Evolutionary conservation across 2,329 filamentous ascomycete genomes (phyloP).

Genomic region (Fusarium sp.): DNA sequence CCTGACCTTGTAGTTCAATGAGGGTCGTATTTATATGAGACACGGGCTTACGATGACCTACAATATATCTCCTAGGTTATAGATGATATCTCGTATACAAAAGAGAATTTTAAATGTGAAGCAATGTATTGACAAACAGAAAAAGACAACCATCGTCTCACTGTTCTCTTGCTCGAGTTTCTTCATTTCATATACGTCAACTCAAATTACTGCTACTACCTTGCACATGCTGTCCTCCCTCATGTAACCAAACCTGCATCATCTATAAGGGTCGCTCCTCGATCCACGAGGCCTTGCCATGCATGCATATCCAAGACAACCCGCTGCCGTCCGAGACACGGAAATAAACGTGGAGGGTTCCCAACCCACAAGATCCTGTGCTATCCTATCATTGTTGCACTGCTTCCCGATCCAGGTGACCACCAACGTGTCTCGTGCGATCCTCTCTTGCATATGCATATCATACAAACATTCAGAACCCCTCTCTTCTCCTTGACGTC

Average conservation of each 20-base stretch:
- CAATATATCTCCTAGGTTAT: neutral
- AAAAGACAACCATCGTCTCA: neutral
- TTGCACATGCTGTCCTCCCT: constrained; percentile 20
- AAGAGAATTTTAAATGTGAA: neutral
- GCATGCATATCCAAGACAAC: constrained; percentile 39
- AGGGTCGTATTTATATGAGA: constrained; percentile 14
- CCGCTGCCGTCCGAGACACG: constrained; percentile 41
- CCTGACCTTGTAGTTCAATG: constrained; percentile 21
- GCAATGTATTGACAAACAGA: neutral
- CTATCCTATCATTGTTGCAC: constrained; percentile 41
- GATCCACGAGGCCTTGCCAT: constrained; percentile 38
- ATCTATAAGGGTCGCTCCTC: constrained; percentile 35
- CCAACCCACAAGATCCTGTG: constrained; percentile 38
- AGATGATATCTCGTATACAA: neutral
- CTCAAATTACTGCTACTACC: neutral
- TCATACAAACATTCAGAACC: constrained; percentile 32
- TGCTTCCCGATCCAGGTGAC: constrained; percentile 42
- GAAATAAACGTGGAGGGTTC: constrained; percentile 43
- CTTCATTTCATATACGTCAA: neutral
- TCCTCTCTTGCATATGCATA: constrained; percentile 17
- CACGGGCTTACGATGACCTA: neutral
- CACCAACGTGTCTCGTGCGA: constrained; percentile 42
- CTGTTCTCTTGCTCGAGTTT: neutral
- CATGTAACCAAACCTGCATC: constrained; percentile 30
- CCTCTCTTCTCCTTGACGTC: constrained; percentile 36